Conservation (phyloP, 495 filamentous ascomycete species). For the Aspergillus campestris region DNA sequence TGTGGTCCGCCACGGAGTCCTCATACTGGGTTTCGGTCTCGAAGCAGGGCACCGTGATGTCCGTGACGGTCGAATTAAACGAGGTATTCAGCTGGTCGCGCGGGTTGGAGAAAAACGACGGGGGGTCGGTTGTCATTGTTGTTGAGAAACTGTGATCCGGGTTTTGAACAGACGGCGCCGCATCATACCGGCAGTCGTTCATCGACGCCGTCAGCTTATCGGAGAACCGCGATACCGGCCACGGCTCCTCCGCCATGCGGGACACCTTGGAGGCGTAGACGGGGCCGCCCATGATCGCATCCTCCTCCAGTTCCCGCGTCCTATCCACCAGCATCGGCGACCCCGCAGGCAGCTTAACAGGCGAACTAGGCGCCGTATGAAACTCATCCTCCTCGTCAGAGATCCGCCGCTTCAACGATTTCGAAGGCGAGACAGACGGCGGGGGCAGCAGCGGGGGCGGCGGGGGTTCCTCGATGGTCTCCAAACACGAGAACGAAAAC, state of each 20-base stretch:
- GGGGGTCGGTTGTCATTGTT: conserved; percentile 1
- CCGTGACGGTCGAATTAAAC: conserved; percentile 23
- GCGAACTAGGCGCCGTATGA: conserved; percentile 34
- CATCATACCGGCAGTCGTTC: conserved; percentile 11
- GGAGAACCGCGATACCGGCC: conserved; percentile 10
- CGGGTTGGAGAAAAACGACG: conserved; percentile 12
- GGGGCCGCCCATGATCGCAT: neutral
- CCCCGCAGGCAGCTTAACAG: conserved; percentile 10
- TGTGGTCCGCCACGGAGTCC: conserved; percentile 22
- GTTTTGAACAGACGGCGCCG: conserved; percentile 1
- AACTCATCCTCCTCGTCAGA: conserved; percentile 28
- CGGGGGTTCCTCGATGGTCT: no score
- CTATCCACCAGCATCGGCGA: conserved; percentile 1
- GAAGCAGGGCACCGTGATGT: conserved; percentile 18
- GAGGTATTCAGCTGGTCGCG: conserved; percentile 13
- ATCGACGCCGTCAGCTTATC: conserved; percentile 15
- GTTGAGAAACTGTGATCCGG: conserved; percentile 22
- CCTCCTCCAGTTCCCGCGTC: conserved; percentile 1
- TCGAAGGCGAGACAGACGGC: neutral
- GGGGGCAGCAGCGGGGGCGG: no score
- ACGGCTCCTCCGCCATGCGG: neutral
- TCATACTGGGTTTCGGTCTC: conserved; percentile 24
- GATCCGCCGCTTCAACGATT: conserved; percentile 17
- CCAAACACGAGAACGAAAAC: neutral
- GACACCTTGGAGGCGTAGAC: conserved; percentile 4